These are phyloP conservation scores for Neurospora tetrasperma DNA, from an alignment of 495 filamentous ascomycete species.

Conservation along the genomic window DNA sequence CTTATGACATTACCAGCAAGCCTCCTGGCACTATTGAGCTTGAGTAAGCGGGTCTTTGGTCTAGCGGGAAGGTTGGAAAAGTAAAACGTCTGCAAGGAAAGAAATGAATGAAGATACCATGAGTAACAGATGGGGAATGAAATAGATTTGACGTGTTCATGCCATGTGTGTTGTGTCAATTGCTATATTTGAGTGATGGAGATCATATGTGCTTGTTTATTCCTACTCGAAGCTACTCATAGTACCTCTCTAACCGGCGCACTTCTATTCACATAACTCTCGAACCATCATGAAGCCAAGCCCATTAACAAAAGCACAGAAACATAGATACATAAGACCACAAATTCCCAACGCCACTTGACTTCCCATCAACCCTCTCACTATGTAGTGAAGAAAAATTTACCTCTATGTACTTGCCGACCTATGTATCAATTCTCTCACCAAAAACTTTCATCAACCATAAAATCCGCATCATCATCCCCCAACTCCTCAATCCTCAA, in stretches of 20 bases:
- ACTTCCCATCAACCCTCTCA: no score
- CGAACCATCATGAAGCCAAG: no score
- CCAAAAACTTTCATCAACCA: not conserved
- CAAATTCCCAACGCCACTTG: no score
- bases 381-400: no score
- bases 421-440: not conserved
- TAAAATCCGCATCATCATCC: not conserved
- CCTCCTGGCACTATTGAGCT: constrained; percentile 73
- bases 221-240: no score
- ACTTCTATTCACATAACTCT: no score
- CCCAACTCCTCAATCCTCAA: not conserved
- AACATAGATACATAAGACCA: no score
- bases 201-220: no score
- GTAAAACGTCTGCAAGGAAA: not conserved
- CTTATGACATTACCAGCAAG: constrained; percentile 61
- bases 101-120: not conserved
- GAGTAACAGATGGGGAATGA: not conserved
- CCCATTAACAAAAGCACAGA: no score
- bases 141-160: not conserved
- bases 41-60: constrained; percentile 37
- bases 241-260: no score
- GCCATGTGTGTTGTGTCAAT: not conserved
- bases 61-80: not conserved
- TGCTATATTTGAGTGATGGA: no score
- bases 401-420: no score